Base-by-base conservation (phyloP, 768 basidiomycete species). In the Wakefieldia striispora region DNA sequence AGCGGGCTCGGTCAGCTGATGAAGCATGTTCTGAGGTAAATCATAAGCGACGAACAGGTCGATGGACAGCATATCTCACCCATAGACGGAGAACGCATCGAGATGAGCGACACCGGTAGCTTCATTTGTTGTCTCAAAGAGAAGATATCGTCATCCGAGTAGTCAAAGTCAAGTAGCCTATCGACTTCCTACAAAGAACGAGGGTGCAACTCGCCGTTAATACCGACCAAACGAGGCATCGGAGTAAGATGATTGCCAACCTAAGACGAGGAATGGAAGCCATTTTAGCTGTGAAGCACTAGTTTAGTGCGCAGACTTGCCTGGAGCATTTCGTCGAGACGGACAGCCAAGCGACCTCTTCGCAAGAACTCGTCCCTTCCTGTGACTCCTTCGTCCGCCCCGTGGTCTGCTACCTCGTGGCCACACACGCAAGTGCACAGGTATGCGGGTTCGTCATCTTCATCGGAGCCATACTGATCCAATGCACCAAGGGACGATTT, bases 241-340 rank as follows among this genome's bases (percentile, higher is more conserved):
- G 2, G 42, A 42, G 49, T 51, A 53, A 60, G 49, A 41, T 23
- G 46, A 53, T 51, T 58, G 43, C 65, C 53, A 57, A 64, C 62
- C 60, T 58, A 35, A 51, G 56, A 42, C 41, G 39, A 33, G 39
- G 39, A 39, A 60, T 45, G 31, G 50, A 53, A 45, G 46, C 29
- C n/a, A 13, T 33, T 40, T 60, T 34, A 60, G 57, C 21, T 5
- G 51, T 38, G 24, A 54, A 46, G 45, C 43, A 19, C 44, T 33
- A 17, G 14, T 27, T 48, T 14, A 17, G 31, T 9, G 40, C 16
- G 27, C 26, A 35, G 14, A 62, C 62, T 59, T 59, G 90, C 92
- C 79, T 91, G 80, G 40, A 94, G 70, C 47, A 88, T 64, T 66
- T 92, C 89, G 61, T 95, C 93, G 45, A 94, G 76, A 49, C 87